Evolutionary conservation across 495 filamentous ascomycete genomes (phyloP).

Genomic region (Talaromyces wortmannii): DNA sequence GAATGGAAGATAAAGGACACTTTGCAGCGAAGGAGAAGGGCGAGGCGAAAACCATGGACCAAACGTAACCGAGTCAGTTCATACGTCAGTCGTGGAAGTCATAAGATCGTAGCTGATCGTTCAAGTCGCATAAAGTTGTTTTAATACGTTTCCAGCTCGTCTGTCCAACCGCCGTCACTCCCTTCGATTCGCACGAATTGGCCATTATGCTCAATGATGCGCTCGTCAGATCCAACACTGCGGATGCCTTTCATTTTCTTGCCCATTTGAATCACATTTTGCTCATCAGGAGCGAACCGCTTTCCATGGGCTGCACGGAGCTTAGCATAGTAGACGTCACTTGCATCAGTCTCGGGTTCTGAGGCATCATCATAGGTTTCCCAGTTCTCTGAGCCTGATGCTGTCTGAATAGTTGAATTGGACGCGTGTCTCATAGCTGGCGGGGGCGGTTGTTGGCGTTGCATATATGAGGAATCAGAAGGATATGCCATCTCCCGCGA

Average conservation of each 20-base stretch:
- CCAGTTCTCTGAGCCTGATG: slow-evolving; percentile 89
- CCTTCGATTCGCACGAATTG: slow-evolving; percentile 35
- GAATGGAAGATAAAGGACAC: background rate
- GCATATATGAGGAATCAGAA: slow-evolving; percentile 32
- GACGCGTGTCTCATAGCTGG: slow-evolving; percentile 63
- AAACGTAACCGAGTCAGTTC: background rate
- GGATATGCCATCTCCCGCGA: slow-evolving; percentile 21
- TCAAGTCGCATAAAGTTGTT: background rate
- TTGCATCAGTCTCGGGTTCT: slow-evolving; percentile 66
- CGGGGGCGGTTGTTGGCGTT: slow-evolving; percentile 31
- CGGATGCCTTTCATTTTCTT: slow-evolving; percentile 51
- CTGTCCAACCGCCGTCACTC: slow-evolving; percentile 44
- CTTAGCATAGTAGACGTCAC: slow-evolving; percentile 72
- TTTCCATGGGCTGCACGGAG: slow-evolving; percentile 59
- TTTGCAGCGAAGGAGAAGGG: background rate
- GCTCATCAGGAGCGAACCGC: slow-evolving; percentile 53
- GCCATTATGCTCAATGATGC: slow-evolving; percentile 21
- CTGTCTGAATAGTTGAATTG: slow-evolving; percentile 55
- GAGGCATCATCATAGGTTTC: slow-evolving; percentile 81
- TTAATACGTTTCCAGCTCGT: slow-evolving; percentile 41
- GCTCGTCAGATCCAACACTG: slow-evolving; percentile 37
- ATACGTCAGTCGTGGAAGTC: slow-evolving; percentile 1
- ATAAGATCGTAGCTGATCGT: slow-evolving; percentile 4
- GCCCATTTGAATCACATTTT: slow-evolving; percentile 36
- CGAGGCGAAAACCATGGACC: background rate